Base-by-base conservation (phyloP, 2,329 filamentous ascomycete species). In the Fusarium aywerte region DNA sequence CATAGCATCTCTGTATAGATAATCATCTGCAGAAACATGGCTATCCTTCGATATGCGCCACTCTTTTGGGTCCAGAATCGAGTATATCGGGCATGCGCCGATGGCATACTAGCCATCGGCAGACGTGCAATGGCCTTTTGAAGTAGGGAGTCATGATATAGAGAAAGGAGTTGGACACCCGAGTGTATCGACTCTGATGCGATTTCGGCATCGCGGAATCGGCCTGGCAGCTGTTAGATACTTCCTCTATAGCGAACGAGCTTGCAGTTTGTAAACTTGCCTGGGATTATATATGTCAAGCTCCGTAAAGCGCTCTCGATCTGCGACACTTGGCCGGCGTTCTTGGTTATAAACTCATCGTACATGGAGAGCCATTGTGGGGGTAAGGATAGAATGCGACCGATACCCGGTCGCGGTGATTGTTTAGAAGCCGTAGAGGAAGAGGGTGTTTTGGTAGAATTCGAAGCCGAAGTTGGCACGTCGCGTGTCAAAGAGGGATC, bases 1-100 rank as follows among this genome's bases (percentile, higher is more conserved):
- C 95, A 96, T n/a, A 99, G 81, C 29, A 99, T 83, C 80, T 99
- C 93, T 0, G 94, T 97, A 76, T 98, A 98, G 70, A 96, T 92
- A 25, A 97, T 91, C 80, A 97, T 91, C 76, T 97, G 93, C 47
- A 99, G 82, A 6, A 93, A 82, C 67, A 94, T 85, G 38, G 95
- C 94, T 54, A 96, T 88, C 60, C 92, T 87, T 60, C 90, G 88
- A 78, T 99, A 99, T 11, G 92, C 83, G 6, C 85, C 82, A 73
- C 84, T 88, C 71, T 85, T 85, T 55, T 83, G 78, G 8, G 86
- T 83, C 89, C 89, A 91, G 77, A 88, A 89, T 56, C 85, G 84
- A 12, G 89, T 91, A 78, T 91, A 91, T 42, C 89, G 83, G 45
- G 84, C 83, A 76, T 90, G 89, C 4, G 85, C 84, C 5, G 83